Percentiles rank a stretch among this genome's conserved stretches.
Evolutionary conservation across 1,284 basidiomycete species (phyloP).

Genomic region (Trichosporon ovoides): DNA sequence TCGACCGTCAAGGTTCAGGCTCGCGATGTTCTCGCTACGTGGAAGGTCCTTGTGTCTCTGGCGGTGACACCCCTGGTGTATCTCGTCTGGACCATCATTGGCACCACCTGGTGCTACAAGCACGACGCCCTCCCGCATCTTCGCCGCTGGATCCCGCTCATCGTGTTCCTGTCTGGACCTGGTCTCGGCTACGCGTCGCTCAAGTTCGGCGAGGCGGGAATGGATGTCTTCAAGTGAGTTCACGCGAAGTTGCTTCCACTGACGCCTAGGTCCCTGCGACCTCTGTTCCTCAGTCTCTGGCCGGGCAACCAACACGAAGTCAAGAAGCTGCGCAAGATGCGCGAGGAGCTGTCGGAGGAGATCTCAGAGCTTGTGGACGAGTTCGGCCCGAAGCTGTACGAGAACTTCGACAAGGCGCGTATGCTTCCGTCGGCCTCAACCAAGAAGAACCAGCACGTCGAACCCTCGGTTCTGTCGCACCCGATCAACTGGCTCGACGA

Average conservation of each 20-base stretch:
- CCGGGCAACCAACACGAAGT: slow-evolving; percentile 87
- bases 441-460: slow-evolving; percentile 20
- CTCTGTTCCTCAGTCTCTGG: slow-evolving; percentile 80
- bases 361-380: slow-evolving; percentile 84
- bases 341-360: slow-evolving; percentile 76
- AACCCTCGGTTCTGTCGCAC: slow-evolving; percentile 45
- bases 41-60: slow-evolving; percentile 95
- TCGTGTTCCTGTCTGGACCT: slow-evolving; percentile 72
- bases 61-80: slow-evolving; percentile 87
- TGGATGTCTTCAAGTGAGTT: slow-evolving; percentile 92
- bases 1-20: slow-evolving; percentile 94
- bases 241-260: neutral
- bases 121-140: slow-evolving; percentile 59
- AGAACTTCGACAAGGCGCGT: slow-evolving; percentile 82
- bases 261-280: slow-evolving; percentile 70
- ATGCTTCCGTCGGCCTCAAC: slow-evolving; percentile 75
- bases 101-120: slow-evolving; percentile 69
- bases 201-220: slow-evolving; percentile 97
- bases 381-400: slow-evolving; percentile 77
- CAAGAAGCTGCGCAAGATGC: slow-evolving; percentile 70
- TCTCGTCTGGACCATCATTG: slow-evolving; percentile 71
- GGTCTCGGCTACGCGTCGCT: slow-evolving; percentile 89
- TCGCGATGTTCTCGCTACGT: slow-evolving; percentile 91
- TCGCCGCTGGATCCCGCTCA: slow-evolving; percentile 71
- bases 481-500: slow-evolving; percentile 50